Base-by-base conservation (phyloP, 805 yeast species). In the Teunomyces pallodes region DNA sequence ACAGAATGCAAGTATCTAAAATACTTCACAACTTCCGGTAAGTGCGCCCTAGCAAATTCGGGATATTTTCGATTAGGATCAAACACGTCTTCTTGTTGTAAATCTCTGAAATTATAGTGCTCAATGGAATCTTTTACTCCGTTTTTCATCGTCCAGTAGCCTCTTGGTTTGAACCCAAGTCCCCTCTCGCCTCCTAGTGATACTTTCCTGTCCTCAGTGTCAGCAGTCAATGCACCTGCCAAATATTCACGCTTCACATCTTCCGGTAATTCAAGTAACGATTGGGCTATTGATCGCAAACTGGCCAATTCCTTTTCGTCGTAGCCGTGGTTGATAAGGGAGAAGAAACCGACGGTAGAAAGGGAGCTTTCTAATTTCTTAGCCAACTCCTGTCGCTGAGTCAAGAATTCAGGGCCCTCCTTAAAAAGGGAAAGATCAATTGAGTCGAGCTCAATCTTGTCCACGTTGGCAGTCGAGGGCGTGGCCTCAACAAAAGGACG, bases 261-360 rank as follows among this genome's bases (percentile, higher is more conserved):
- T 14, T 69, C 70, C 2, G 77, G 71, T 5, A 72, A 54, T 36
- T 72, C 74, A 36, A 73, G 60, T 2, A 74, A 59, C 1, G 73
- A 62, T 52, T 75, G 80, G 1, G 76, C 70, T 16, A 75, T 56
- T 0, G 78, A 61, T 48, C 69, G 61, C 38, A 74, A 52, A n/a
- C 62, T 62, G 9, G 63, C 70, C 9, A 75, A 53, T 9, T 57
- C 54, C 16, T 63, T 70, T 9, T 50, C 53, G 3, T 58, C 56
- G 44, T 74, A 63, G 1, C 80, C 80, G 50, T 71, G 77, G 50
- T 74, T 74, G 9, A 61, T 55, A 16, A 76, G 49, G 28, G 70
- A 69, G 59, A 76, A 72, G 53, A 76, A 76, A 1, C 81, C 81
- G 46, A 69, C 66, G 1, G 73, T 67, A 2, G 72, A 61, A 24